Evolutionary conservation across 805 yeast genomes (phyloP), one percentile per base, ranked within the genome.

Genomic region (Yamadazyma sp.): DNA sequence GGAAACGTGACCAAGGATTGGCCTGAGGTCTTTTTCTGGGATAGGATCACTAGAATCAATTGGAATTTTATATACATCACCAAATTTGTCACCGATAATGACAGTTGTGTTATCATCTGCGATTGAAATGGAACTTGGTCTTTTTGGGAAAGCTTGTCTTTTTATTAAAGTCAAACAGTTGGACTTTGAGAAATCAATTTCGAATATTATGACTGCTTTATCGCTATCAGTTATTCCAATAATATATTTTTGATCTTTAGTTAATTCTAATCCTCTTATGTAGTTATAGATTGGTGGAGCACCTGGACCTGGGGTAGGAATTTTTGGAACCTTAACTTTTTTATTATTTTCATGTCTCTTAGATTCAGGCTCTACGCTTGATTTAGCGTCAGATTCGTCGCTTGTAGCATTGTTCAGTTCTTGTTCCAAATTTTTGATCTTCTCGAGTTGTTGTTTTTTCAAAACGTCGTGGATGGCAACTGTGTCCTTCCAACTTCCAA

Each of bases 1-100:
- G 3, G 97, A 89, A 4, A 93, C 98, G 60, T 93, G 99, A 6
- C 99, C 99, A 35, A 91, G 63, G 5, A 91, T 70, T 2, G 97
- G 97, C 24, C 66, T 73, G 33, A 66, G 48, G 1, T 44, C 33
- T 28, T 76, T 56, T 30, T 73, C 75, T 4, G 70, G 69, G 2
- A 62, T 56, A 1, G 71, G 49, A 1, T 50, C 60, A 3, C 56
- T 48, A 10, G 55, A 53, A 15, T 62, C 62, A 19, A 78, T 60
- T 2, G 71, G 62, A 24, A 86, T 65, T 1, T 72, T 57, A 56
- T 86, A 93, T 5, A 88, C 96, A 60, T 93, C 99, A 31, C 98
- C 98, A 55, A 91, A 93, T 64, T 93, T 93, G 58, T 93, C 98
- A 14, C 95, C 96, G 16, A 89, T 73, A 3, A 87, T 56, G 6